Conservation (phyloP, 768 basidiomycete species). For the Nidularia sp. region DNA sequence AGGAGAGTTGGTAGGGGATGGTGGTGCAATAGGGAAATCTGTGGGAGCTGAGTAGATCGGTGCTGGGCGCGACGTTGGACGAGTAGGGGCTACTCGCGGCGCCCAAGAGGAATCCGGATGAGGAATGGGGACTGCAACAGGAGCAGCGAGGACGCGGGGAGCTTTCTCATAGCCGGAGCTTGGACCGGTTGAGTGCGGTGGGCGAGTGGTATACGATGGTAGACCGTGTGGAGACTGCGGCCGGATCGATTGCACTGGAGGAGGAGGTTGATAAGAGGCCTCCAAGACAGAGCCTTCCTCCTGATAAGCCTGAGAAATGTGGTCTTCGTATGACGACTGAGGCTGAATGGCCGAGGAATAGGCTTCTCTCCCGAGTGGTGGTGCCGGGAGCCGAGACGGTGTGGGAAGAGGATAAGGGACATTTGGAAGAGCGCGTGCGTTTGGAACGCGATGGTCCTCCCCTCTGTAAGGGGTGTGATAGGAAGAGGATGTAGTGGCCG, state of each 20-base stretch:
- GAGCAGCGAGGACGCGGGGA: background rate
- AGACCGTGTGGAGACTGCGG: conserved; percentile 1
- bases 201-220: background rate
- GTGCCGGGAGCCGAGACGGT: background rate
- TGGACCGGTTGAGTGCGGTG: background rate
- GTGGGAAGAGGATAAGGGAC: background rate
- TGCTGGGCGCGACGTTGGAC: background rate
- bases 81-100: background rate
- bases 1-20: conserved; percentile 1
- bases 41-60: background rate
- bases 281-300: conserved; percentile 10
- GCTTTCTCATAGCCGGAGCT: background rate
- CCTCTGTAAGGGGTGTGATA: too few species aligned
- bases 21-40: background rate
- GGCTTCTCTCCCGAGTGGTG: background rate
- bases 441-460: too few species aligned
- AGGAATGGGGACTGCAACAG: background rate
- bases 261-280: conserved; percentile 24
- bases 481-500: background rate
- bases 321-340: background rate
- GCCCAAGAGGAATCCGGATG: background rate
- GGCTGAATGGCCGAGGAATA: background rate
- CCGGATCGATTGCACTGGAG: conserved; percentile 10
- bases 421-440: too few species aligned
- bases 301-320: background rate